Base-by-base conservation (phyloP, 768 basidiomycete genomes). In the Pleurotus pulmonarius region DNA sequence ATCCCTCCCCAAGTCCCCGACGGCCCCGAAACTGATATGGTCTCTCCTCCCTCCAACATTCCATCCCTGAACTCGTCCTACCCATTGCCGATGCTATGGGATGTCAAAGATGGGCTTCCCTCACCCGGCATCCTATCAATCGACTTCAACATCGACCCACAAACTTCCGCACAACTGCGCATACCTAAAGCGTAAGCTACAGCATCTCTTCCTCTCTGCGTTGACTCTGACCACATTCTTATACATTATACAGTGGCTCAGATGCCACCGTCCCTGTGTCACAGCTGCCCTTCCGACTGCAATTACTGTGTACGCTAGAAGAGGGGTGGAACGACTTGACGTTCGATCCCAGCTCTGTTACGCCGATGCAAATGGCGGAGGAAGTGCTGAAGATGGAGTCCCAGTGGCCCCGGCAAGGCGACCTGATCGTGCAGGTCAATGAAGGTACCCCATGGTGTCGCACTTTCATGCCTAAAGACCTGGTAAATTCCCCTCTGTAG, bases 361-460 rank as follows among this genome's bases (percentile, higher is more conserved):
- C 40, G 11, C 46, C 38, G 24, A 25, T 3, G 37, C 25, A 12
- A 13, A 18, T 54, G n/a, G 44, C 47, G 11, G 45, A 46, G 24
- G 55, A 46, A 20, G 15, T 58, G n/a, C 51, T 34, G 18, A 24
- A 26, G 18, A 52, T 56, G 13, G 34, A 46, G 38, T 47, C 43
- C n/a, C 22, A 29, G 22, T 58, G 57, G 60, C 60, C 60, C 9
- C 34, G 24, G 9, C 25, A 51, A 44, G 60, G 60, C 3, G 46
- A 55, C 18, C 56, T 61, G 47, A 45, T 61, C 12, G 46, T 61
- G 6, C 45, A 61, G 13, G 22, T 61, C 20, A 61, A 61, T 46
- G 26, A 38, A n/a, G 55, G 26, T 24, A 38, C 18, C 7, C 41
- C 18, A 13, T 57, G 39, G 16, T 49, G 56, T 15, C 40, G 47